Percentiles rank a stretch among this genome's conserved stretches.
These are phyloP conservation scores for Pythium folliculosum DNA, from an alignment of 352 stramenopile species.

Conservation along the genomic window DNA sequence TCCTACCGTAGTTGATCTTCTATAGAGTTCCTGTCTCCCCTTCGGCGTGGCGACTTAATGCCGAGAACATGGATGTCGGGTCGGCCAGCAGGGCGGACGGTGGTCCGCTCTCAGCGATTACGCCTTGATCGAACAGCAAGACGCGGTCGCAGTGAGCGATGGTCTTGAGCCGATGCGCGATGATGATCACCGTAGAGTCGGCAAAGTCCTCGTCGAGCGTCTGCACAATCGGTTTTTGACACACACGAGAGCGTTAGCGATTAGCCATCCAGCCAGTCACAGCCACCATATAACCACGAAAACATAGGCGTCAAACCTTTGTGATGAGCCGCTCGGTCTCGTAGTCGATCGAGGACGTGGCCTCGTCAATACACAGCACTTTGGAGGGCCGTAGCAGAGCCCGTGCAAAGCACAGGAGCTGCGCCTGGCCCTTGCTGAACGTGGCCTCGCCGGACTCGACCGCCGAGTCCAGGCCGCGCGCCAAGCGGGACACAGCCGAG, in stretches of 20 bases:
- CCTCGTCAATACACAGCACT: conserved; percentile 93
- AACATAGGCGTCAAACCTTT: conserved; percentile 37
- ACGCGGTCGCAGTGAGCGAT: conserved; percentile 94
- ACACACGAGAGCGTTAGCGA: neutral
- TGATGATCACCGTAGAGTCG: conserved; percentile 94
- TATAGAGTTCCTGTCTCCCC: neutral
- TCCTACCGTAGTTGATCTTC: neutral
- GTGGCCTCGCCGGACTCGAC: conserved; percentile 49
- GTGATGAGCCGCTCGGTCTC: conserved; percentile 81
- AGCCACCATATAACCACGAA: neutral
- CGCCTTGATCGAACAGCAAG: conserved; percentile 61
- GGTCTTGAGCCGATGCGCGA: conserved; percentile 96
- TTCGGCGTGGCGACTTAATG: conserved; percentile 26
- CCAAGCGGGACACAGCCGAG: conserved; percentile 41
- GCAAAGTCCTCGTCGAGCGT: conserved; percentile 93
- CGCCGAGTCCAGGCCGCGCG: conserved; percentile 49
- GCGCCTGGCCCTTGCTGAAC: conserved; percentile 75
- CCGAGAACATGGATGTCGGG: conserved; percentile 44
- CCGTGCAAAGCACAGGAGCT: conserved; percentile 76
- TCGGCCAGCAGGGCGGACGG: conserved; percentile 41
- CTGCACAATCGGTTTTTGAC: conserved; percentile 22
- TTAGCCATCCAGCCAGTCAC: neutral
- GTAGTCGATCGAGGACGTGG: conserved; percentile 90
- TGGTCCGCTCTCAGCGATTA: conserved; percentile 51
- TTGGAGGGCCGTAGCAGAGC: conserved; percentile 89